Evolutionary conservation across 768 basidiomycete species (phyloP).

Genomic region (Lepiota brunneoincarnata): DNA sequence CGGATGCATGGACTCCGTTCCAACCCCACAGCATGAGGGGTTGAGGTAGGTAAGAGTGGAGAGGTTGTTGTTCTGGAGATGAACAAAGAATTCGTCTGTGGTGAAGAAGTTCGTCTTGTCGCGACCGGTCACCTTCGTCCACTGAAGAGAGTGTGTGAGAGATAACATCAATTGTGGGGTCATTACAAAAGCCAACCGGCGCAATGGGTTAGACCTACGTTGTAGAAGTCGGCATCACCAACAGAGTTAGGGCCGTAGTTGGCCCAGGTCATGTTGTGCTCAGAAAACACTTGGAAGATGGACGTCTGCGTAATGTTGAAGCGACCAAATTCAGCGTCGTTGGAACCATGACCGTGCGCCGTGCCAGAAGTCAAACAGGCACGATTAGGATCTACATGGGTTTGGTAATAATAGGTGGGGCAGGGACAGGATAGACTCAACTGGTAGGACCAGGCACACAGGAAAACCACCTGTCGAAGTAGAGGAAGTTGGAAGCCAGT

Average conservation of each 20-base stretch:
- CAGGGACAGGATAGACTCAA: no score
- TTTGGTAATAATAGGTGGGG: no score
- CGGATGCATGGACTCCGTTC: slow-evolving; percentile 25
- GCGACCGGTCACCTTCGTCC: no score
- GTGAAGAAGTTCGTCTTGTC: no score
- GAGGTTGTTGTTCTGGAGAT: slow-evolving; percentile 12
- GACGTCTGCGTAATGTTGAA: slow-evolving; percentile 16
- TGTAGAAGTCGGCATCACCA: no score
- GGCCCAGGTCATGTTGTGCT: slow-evolving; percentile 22
- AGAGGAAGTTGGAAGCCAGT: slow-evolving; percentile 22
- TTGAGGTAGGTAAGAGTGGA: slow-evolving; percentile 14
- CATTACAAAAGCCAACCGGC: no score
- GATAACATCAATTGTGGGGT: no score
- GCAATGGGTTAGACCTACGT: no score
- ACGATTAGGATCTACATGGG: no score
- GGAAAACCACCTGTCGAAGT: slow-evolving; percentile 31
- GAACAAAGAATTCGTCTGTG: slow-evolving; percentile 18
- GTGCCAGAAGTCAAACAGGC: no score
- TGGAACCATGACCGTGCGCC: no score
- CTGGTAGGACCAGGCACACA: slow-evolving; percentile 27
- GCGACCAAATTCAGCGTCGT: slow-evolving; percentile 19
- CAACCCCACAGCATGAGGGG: slow-evolving; percentile 16
- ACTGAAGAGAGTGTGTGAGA: no score
- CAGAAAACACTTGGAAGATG: slow-evolving; percentile 26
- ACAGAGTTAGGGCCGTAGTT: not conserved